Conservation (phyloP, 23 red algal species). For the Gracilaria caudata region DNA sequence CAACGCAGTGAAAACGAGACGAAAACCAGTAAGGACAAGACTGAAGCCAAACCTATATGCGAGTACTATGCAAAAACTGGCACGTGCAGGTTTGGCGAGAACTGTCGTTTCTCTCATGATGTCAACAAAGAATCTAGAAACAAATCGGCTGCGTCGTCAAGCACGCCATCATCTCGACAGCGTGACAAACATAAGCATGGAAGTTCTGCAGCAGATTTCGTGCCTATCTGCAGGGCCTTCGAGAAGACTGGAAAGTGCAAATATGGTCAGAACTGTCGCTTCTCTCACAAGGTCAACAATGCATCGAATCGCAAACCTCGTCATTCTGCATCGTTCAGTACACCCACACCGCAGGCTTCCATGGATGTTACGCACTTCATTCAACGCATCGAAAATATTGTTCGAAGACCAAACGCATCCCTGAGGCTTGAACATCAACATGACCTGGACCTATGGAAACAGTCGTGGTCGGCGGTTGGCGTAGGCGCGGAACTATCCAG, state of each 20-base stretch:
- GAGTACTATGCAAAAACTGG: no score
- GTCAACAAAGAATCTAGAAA: not conserved
- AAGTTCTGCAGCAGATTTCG: not conserved
- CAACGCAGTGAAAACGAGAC: no score
- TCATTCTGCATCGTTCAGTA: not conserved
- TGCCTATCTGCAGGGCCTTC: not conserved
- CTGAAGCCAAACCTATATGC: not conserved
- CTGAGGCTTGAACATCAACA: conserved; percentile 2
- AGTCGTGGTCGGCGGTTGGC: conserved; percentile 18
- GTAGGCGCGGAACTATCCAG: not conserved
- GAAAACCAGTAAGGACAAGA: no score
- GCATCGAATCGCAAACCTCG: not conserved
- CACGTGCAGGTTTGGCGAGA: conserved; percentile 29
- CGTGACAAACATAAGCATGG: not conserved
- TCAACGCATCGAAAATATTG: not conserved
- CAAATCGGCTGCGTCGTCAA: not conserved
- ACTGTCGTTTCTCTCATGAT: conserved; percentile 25
- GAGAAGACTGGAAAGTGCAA: conserved; percentile 10
- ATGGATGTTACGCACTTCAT: conserved; percentile 13
- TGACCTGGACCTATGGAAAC: conserved; percentile 31
- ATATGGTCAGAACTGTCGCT: conserved; percentile 18
- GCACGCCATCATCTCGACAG: not conserved
- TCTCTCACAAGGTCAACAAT: not conserved
- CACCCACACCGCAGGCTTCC: not conserved
- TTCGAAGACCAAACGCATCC: not conserved